Percentiles rank a stretch among this genome's conserved stretches.
These are phyloP conservation scores for Ophiognomonia clavigignenti-juglandacearum DNA, from an alignment of 2,329 filamentous ascomycete genomes.

Conservation along the genomic window DNA sequence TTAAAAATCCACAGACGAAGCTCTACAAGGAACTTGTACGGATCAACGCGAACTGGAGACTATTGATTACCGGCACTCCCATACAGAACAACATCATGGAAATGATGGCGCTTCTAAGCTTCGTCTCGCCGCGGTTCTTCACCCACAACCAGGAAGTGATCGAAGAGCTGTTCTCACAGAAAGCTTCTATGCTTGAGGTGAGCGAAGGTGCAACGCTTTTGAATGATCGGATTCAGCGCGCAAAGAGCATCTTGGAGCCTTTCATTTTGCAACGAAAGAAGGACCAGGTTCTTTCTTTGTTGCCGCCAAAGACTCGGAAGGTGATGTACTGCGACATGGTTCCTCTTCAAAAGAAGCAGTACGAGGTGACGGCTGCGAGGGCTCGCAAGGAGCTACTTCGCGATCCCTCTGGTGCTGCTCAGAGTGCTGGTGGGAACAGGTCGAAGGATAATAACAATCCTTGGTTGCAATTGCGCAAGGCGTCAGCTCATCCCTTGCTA, in stretches of 20 bases:
- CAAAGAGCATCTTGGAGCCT: conserved; percentile 86
- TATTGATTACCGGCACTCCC: conserved; percentile 86
- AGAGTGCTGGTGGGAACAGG: too few relatives aligned
- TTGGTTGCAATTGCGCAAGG: conserved; percentile 88
- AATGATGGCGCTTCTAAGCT: conserved; percentile 84
- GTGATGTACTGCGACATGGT: conserved; percentile 81
- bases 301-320: conserved; percentile 73
- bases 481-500: conserved; percentile 85
- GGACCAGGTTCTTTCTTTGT: conserved; percentile 77
- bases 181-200: conserved; percentile 76
- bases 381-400: conserved; percentile 59
- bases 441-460: conserved; percentile 62
- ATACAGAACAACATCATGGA: conserved; percentile 94
- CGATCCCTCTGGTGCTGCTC: too few relatives aligned
- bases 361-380: conserved; percentile 59
- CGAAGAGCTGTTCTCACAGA: conserved; percentile 86
- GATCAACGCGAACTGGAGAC: conserved; percentile 75
- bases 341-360: conserved; percentile 65
- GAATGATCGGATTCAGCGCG: conserved; percentile 77
- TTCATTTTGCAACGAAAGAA: conserved; percentile 95
- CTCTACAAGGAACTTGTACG: conserved; percentile 74
- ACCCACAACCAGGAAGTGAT: conserved; percentile 70
- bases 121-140: conserved; percentile 87
- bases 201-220: conserved; percentile 81
- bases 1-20: conserved; percentile 83